These are phyloP conservation scores for Euryodendron excelsum DNA, from an alignment of 148 eudicot species.

Conservation along the genomic window DNA sequence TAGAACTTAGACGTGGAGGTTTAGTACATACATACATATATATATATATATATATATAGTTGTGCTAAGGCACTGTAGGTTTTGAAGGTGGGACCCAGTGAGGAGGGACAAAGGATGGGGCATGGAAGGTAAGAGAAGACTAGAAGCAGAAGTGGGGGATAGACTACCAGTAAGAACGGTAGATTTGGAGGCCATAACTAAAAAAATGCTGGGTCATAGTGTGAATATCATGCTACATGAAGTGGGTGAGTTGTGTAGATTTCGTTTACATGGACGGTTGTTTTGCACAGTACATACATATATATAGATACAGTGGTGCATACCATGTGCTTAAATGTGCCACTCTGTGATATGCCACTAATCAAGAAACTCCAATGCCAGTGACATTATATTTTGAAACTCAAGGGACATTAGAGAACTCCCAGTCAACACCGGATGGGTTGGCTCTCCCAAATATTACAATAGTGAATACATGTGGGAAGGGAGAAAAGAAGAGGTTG, in stretches of 20 bases:
- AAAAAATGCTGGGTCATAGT: too few relatives aligned
- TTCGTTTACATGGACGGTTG: not conserved
- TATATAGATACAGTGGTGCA: too few relatives aligned
- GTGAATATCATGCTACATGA: not conserved
- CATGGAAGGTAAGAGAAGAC: constrained; percentile 8
- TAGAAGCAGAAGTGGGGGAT: not conserved
- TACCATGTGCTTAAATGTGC: too few relatives aligned
- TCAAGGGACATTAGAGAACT: too few relatives aligned
- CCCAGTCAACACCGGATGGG: too few relatives aligned
- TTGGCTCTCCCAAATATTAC: too few relatives aligned
- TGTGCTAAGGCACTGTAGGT: not conserved
- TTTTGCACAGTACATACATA: too few relatives aligned
- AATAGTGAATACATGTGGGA: too few relatives aligned
- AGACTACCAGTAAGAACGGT: not conserved
- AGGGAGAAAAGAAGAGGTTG: too few relatives aligned
- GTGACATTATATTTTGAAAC: too few relatives aligned
- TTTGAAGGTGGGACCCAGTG: constrained; percentile 11
- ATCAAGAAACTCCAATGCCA: too few relatives aligned
- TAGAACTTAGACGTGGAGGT: not conserved
- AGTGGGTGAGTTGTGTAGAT: not conserved
- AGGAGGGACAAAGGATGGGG: not conserved
- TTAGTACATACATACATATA: not conserved
- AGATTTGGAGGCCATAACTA: not conserved
- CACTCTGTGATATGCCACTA: too few relatives aligned
- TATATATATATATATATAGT: not conserved